A percentile compares a stretch with the other conserved stretches of the same genome.
phyloP scores from a whole-genome alignment of 441 rosid species.

The Biscutella auriculata region DNA sequence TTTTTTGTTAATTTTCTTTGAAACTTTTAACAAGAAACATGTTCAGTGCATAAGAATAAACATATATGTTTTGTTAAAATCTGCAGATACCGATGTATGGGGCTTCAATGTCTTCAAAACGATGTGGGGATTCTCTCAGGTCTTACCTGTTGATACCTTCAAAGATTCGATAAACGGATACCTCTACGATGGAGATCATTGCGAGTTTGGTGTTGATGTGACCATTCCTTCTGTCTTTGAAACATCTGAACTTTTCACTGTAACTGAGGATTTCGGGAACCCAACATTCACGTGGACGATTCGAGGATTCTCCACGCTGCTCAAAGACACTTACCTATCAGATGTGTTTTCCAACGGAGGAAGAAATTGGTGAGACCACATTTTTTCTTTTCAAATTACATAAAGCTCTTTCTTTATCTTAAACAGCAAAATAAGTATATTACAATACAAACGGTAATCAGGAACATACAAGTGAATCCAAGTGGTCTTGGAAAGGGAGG shows the following conservation, averaged over 20 bases:
- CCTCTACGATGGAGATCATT: background rate
- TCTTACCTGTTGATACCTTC: background rate
- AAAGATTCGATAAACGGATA: background rate
- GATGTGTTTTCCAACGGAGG: background rate
- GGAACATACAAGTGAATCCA: too few relatives aligned
- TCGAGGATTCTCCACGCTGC: background rate
- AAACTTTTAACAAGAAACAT: too few relatives aligned
- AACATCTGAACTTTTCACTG: background rate
- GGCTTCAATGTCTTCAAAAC: background rate
- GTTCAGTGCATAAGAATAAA: background rate
- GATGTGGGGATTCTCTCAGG: slow-evolving; percentile 5
- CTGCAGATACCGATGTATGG: background rate
- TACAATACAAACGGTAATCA: too few relatives aligned
- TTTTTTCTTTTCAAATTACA: too few relatives aligned
- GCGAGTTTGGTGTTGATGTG: slow-evolving; percentile 5
- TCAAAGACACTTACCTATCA: background rate
- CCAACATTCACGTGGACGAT: background rate
- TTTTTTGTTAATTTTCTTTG: too few relatives aligned
- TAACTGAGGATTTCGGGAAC: background rate
- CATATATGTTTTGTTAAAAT: background rate
- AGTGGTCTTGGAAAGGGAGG: too few relatives aligned
- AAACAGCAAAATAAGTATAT: too few relatives aligned
- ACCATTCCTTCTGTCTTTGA: background rate
- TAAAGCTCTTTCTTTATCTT: too few relatives aligned
- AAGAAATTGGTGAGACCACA: background rate